These are phyloP conservation scores for Tolypocladium inflatum DNA, from an alignment of 2,329 filamentous ascomycete genomes.

Conservation along the genomic window DNA sequence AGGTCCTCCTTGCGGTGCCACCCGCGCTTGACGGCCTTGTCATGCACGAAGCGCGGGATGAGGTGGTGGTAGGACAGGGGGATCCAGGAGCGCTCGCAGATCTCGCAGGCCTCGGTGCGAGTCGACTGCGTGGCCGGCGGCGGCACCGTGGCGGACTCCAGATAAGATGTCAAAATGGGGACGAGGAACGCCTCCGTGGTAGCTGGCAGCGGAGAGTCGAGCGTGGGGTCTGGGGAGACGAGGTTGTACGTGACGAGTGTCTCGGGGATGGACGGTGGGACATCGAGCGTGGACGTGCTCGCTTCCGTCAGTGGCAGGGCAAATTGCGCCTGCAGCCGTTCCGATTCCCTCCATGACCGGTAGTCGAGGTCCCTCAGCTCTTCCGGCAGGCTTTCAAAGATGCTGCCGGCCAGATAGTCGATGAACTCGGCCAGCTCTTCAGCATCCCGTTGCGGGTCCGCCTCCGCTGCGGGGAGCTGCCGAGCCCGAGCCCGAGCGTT, in stretches of 20 bases:
- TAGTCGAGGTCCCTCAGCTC: slow-evolving; percentile 55
- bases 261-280: slow-evolving; percentile 46
- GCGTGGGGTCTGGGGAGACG: slow-evolving; percentile 30
- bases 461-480: slow-evolving; percentile 4
- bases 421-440: slow-evolving; percentile 73
- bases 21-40: slow-evolving; percentile 63
- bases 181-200: slow-evolving; percentile 47
- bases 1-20: slow-evolving; percentile 71
- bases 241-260: slow-evolving; percentile 60
- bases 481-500: background rate
- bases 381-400: slow-evolving; percentile 55
- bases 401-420: slow-evolving; percentile 64
- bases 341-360: slow-evolving; percentile 32
- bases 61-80: slow-evolving; percentile 77
- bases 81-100: slow-evolving; percentile 67
- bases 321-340: slow-evolving; percentile 43
- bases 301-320: slow-evolving; percentile 44
- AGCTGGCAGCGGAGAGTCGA: slow-evolving; percentile 23
- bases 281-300: slow-evolving; percentile 41
- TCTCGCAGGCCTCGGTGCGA: slow-evolving; percentile 55
- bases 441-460: slow-evolving; percentile 26
- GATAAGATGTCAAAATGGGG: slow-evolving; percentile 54
- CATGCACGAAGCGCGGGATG: slow-evolving; percentile 70
- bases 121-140: slow-evolving; percentile 56
- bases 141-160: slow-evolving; percentile 44